phyloP scores from a whole-genome alignment of 345 rosid genomes.

The Eucalyptus dawsonii region DNA sequence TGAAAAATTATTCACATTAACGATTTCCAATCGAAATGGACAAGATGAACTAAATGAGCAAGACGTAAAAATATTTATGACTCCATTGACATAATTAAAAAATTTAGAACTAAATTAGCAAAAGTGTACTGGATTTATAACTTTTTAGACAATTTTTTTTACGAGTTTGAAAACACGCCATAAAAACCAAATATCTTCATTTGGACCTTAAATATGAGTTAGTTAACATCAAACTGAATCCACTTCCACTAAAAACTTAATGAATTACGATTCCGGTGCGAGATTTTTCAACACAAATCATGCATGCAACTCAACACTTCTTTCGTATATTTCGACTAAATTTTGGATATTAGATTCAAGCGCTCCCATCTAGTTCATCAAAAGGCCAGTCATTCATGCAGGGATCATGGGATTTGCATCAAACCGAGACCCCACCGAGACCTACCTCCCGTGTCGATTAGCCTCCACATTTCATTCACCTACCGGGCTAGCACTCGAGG shows the following conservation, averaged over 20 bases:
- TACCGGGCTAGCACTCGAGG: neutral
- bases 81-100: too few relatives aligned
- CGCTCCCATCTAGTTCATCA: neutral
- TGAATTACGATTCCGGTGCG: neutral
- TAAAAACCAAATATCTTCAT: neutral
- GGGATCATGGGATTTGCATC: too few relatives aligned
- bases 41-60: neutral
- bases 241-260: too few relatives aligned
- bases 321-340: neutral
- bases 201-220: neutral
- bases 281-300: neutral
- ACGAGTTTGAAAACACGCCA: fast-evolving
- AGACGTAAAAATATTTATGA: too few relatives aligned
- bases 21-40: too few relatives aligned
- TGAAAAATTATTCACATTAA: too few relatives aligned
- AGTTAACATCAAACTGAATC: neutral
- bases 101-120: too few relatives aligned
- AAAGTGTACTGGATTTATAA: too few relatives aligned
- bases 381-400: neutral
- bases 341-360: neutral
- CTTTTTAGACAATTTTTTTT: fast-evolving
- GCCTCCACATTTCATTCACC: neutral
- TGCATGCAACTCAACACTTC: neutral
- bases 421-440: neutral
- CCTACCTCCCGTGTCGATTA: neutral